A percentile compares a stretch with the other conserved stretches of the same genome.
Evolutionary conservation across 306 rosid genomes (phyloP).

Genomic region (Bauhinia variegata): DNA sequence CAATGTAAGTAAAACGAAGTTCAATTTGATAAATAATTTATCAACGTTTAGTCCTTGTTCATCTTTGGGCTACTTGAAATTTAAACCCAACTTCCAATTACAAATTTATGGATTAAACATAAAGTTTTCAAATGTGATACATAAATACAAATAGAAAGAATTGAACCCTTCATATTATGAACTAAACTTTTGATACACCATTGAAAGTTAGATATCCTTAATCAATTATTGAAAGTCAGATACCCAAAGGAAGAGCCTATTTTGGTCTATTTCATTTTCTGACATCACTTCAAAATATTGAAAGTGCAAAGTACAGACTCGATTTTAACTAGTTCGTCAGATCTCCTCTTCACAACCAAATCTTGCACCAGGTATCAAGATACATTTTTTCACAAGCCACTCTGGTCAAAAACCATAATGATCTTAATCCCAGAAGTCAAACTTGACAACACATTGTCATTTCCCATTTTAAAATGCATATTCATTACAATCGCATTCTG

Average conservation of each 20-base stretch:
- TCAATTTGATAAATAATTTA: conserved; percentile 7
- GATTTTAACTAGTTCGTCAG: too few species aligned
- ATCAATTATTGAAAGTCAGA: not conserved
- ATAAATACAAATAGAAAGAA: conserved; percentile 6
- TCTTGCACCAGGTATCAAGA: too few species aligned
- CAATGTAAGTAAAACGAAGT: conserved; percentile 10
- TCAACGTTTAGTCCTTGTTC: conserved; percentile 3
- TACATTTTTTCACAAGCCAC: too few species aligned
- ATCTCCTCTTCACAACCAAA: too few species aligned
- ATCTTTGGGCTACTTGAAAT: not conserved
- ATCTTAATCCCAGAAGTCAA: too few species aligned
- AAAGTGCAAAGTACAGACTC: not conserved
- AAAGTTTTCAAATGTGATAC: not conserved
- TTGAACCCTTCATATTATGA: conserved; percentile 2
- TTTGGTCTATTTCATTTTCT: not conserved
- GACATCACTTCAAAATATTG: not conserved
- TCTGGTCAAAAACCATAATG: too few species aligned
- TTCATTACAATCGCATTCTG: too few species aligned
- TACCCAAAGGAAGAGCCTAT: not conserved
- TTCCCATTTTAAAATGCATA: too few species aligned
- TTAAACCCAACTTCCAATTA: too few species aligned
- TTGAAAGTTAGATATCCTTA: conserved; percentile 1
- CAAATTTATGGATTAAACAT: not conserved
- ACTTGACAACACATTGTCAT: too few species aligned
- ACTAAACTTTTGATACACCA: not conserved